Evolutionary conservation across 805 yeast species (phyloP).

Genomic region (Lipomyces yamadae): DNA sequence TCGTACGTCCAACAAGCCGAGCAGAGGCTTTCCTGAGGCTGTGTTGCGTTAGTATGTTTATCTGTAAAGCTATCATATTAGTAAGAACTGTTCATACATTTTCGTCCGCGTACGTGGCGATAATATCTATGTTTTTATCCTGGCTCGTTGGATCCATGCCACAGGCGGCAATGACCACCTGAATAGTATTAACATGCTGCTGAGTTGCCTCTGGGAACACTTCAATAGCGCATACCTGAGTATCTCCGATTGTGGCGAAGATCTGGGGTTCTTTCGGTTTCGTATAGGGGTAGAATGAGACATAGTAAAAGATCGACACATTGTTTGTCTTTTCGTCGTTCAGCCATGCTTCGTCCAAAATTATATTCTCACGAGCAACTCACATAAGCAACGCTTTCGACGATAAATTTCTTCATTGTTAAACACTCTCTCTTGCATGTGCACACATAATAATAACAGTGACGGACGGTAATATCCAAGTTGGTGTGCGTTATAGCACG

Average conservation of each 20-base stretch:
- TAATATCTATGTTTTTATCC: conserved; percentile 12
- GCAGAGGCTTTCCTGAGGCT: conserved; percentile 34
- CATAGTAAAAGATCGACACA: conserved; percentile 30
- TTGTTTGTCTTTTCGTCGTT: conserved; percentile 12
- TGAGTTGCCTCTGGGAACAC: neutral
- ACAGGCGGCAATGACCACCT: conserved; percentile 24
- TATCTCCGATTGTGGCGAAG: conserved; percentile 32
- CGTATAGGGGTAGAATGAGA: conserved; percentile 23
- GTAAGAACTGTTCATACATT: conserved; percentile 16
- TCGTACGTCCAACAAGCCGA: conserved; percentile 29
- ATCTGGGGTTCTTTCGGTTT: conserved; percentile 18
- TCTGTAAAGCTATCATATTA: neutral
- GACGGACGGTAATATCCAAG: neutral
- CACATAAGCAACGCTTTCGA: conserved; percentile 22
- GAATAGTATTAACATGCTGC: neutral
- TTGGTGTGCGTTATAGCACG: neutral
- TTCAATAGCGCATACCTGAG: conserved; percentile 16
- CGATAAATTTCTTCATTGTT: conserved; percentile 16
- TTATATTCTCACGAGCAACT: neutral
- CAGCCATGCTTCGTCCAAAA: neutral
- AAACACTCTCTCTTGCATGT: neutral
- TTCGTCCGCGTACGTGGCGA: conserved; percentile 28
- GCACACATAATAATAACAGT: neutral
- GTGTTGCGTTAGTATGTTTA: neutral
- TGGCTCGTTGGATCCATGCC: conserved; percentile 5